Evolutionary conservation across 495 filamentous ascomycete species (phyloP).

Genomic region (Sordaria brevicollis): DNA sequence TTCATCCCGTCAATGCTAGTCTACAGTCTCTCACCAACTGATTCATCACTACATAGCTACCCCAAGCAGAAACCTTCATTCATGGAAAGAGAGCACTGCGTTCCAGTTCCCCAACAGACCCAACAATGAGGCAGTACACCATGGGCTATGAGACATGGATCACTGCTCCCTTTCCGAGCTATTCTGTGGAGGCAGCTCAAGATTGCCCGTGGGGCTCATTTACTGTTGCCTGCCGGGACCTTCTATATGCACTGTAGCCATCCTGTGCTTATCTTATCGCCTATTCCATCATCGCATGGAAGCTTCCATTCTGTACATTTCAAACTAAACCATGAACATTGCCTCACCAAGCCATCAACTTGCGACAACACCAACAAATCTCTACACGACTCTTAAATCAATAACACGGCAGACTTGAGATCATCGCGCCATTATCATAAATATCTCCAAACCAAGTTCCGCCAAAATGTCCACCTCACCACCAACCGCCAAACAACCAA

Average conservation of each 20-base stretch:
- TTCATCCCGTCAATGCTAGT: not conserved
- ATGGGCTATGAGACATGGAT: not conserved
- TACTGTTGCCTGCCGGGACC: not conserved
- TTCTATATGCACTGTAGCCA: too few species aligned
- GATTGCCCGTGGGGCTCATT: not conserved
- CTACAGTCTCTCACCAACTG: too few species aligned
- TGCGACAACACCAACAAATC: not conserved
- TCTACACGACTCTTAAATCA: not conserved
- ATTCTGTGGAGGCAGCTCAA: not conserved
- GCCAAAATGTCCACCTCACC: not conserved
- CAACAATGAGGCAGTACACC: not conserved
- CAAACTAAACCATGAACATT: not conserved
- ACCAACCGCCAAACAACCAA: slow-evolving; percentile 13
- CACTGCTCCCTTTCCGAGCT: not conserved
- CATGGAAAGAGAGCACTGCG: not conserved
- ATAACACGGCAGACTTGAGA: too few species aligned
- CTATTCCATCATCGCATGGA: not conserved
- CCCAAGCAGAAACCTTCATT: not conserved
- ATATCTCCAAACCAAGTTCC: not conserved
- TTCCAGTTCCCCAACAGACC: too few species aligned
- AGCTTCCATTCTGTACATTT: not conserved
- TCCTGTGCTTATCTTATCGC: not conserved
- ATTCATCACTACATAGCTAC: too few species aligned
- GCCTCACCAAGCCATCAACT: not conserved
- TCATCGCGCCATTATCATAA: not conserved